Evolutionary conservation across 495 filamentous ascomycete genomes (phyloP).

Genomic region (Neurospora sp.): DNA sequence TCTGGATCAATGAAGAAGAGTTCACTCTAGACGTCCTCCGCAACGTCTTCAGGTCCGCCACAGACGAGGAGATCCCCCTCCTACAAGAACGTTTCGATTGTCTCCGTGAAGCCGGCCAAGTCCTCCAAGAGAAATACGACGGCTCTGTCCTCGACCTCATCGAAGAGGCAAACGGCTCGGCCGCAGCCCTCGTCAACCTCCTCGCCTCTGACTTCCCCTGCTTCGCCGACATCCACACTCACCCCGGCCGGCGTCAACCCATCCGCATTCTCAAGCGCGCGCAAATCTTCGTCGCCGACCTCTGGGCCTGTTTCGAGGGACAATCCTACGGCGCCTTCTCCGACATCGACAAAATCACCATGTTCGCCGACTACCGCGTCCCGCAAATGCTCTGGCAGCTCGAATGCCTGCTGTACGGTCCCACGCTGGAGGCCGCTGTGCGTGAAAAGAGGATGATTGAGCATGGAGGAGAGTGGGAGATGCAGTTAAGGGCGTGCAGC

Average conservation of each 20-base stretch:
- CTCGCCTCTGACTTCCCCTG: slow-evolving; percentile 71
- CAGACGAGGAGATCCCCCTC: slow-evolving; percentile 78
- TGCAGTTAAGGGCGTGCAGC: slow-evolving; percentile 76
- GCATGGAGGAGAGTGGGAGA: slow-evolving; percentile 68
- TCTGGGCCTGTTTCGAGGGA: slow-evolving; percentile 91
- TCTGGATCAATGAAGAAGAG: slow-evolving; percentile 70
- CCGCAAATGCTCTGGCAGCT: slow-evolving; percentile 86
- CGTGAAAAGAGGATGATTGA: slow-evolving; percentile 50
- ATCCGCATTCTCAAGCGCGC: slow-evolving; percentile 86
- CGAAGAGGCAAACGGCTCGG: slow-evolving; percentile 64
- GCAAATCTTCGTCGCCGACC: slow-evolving; percentile 88
- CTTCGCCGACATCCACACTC: slow-evolving; percentile 70
- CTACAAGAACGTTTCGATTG: slow-evolving; percentile 68
- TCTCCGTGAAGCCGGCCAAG: slow-evolving; percentile 72
- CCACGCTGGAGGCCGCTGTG: slow-evolving; percentile 62
- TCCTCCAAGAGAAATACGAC: slow-evolving; percentile 77
- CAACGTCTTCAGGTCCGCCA: slow-evolving; percentile 78
- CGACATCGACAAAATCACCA: slow-evolving; percentile 91
- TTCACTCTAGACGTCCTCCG: slow-evolving; percentile 64
- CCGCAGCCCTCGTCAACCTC: slow-evolving; percentile 72
- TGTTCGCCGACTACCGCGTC: slow-evolving; percentile 97
- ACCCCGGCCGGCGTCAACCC: slow-evolving; percentile 53
- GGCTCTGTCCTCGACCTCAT: slow-evolving; percentile 68
- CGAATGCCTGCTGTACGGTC: slow-evolving; percentile 74
- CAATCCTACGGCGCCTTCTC: slow-evolving; percentile 69